Evolutionary conservation across 2,329 filamentous ascomycete species (phyloP).

Genomic region (Lithohypha guttulata): DNA sequence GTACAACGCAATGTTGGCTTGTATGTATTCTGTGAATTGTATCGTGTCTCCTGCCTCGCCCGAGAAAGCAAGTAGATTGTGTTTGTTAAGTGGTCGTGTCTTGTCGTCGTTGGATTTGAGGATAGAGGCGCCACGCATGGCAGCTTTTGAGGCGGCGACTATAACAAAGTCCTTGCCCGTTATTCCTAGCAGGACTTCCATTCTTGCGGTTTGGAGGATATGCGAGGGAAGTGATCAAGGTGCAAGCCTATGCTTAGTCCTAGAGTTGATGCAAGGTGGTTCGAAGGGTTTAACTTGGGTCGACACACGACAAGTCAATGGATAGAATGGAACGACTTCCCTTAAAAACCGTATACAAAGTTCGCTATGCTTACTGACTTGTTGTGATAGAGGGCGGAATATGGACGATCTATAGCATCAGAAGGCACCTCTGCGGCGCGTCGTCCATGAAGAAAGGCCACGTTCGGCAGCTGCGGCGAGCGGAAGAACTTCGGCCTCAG

Average conservation of each 20-base stretch:
- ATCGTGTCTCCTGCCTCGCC: conserved; percentile 96
- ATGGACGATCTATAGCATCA: too few relatives aligned
- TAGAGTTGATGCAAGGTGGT: too few relatives aligned
- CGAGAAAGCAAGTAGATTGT: conserved; percentile 89
- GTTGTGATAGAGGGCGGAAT: too few relatives aligned
- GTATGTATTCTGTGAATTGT: conserved; percentile 98
- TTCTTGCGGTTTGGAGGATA: conserved; percentile 30
- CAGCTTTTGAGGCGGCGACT: conserved; percentile 93
- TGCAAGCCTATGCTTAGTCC: too few relatives aligned
- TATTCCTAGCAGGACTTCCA: conserved; percentile 96
- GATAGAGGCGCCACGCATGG: conserved; percentile 93
- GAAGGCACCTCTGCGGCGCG: too few relatives aligned
- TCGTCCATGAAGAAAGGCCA: neutral
- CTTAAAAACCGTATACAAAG: too few relatives aligned
- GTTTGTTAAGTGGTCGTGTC: conserved; percentile 81
- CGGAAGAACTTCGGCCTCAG: conserved; percentile 4
- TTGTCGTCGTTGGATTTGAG: conserved; percentile 95
- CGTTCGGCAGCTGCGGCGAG: neutral
- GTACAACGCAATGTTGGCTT: conserved; percentile 96
- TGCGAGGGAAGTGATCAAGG: neutral
- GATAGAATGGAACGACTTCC: too few relatives aligned
- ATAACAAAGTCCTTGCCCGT: conserved; percentile 99
- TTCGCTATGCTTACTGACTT: too few relatives aligned
- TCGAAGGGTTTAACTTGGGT: too few relatives aligned
- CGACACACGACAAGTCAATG: too few relatives aligned